Base-by-base conservation (phyloP, 1,284 basidiomycete species). In the Ustilago curta region DNA sequence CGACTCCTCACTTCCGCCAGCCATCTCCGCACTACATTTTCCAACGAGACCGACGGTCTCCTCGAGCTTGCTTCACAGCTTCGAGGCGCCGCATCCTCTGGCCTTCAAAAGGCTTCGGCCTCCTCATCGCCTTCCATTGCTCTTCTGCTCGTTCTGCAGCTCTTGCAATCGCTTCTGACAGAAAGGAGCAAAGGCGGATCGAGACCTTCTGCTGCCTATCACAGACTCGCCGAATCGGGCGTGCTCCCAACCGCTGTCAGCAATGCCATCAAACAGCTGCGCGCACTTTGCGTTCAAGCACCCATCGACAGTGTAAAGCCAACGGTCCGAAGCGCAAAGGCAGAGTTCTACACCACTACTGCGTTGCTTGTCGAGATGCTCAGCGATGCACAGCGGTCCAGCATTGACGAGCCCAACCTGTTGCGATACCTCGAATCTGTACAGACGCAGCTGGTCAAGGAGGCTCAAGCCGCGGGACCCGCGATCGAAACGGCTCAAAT, bases 371-470 rank as follows among this genome's bases (percentile, higher is more conserved):
- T 81, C 51, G 69, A 73, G 23, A 60, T 71, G 60, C 67, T 81
- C 18, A 55, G 59, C 42, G 71, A 72, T 31, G 42, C 47, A 2
- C 48, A 58, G 43, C 68, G 77, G 7, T 72, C 71, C 12, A 72
- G 63, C 21, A 72, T 80, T 37, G 76, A 79, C 25, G 79, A 81
- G 57, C 49, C 70, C 23, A 75, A 81, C 48, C 60, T 81, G 37
- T 37, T 74, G 39, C 58, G 59, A 12, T 81, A 79, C 48, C 55
- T 81, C 37, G 70, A 62, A 8, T 66, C 62, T 7, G 70, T 76
- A 3, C 59, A 68, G 27, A 35, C 49, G 2, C 61, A 71, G 58
- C 58, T 75, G 44, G 52, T 70, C 49, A 56, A 62, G 18, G 74
- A 76, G 19, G 74, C 74, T 9, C 65, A 58, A 35, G 58, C 52